Base-by-base conservation (phyloP, 1,139 yeast genomes). In the Scheffersomyces titani region DNA sequence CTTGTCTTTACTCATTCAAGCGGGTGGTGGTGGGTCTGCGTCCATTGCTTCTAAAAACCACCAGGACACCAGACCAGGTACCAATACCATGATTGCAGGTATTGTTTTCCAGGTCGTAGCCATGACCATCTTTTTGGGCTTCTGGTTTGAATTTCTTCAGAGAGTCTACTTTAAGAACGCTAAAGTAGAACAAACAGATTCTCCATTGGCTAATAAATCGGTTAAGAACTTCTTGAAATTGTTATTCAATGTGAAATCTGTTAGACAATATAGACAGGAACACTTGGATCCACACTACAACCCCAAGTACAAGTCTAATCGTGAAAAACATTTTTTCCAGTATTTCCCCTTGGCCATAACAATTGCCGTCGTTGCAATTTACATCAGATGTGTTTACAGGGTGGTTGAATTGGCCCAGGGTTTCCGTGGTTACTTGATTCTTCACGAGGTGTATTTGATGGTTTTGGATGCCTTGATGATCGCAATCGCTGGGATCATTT, bases 11-110 rank as follows among this genome's bases (percentile, higher is more conserved):
- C 71, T 87, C 16, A 72, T 92, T 46, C 98, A 92, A 70, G 97
- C 91, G 5, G 85, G 81, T 24, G 98, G 97, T 46, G 92, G 91
- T 55, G 97, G 93, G 59, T 83, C 87, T 63, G 88, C 92, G 2
- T 85, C 96, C 1, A 76, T 81, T 44, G 83, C 84, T 0, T 74
- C 84, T 11, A 67, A 77, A 20, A 66, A 71, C 3, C 69, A 72
- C 22, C 65, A 72, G 24, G 67, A 71, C 56, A 67, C 86, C 0
- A 70, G 67, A 1, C 70, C 77, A 0, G 98, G 98, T 45, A 83
- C 91, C 0, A 78, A 90, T 70, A 77, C 88, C 55, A 90, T 92
- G 89, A 86, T 91, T 61, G 97, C 86, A 2, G 98, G 98, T 40
- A 81, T 93, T 59, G 86, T 86, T 0, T 77, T 89, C 64, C 98